phyloP scores from a whole-genome alignment of 805 yeast species.

The Babjeviella inositovora region DNA sequence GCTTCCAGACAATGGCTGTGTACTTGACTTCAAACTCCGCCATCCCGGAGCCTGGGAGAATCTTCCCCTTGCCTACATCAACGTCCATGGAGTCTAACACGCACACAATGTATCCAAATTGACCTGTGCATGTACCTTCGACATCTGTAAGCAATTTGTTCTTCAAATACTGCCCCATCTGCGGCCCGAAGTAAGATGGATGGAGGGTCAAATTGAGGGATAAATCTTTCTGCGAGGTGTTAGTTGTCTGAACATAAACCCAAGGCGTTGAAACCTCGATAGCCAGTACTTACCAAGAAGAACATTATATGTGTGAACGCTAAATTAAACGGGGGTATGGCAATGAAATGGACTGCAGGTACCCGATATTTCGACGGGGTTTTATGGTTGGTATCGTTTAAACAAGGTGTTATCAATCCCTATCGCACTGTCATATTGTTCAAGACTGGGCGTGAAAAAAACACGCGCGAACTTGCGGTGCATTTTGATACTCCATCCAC shows the following conservation, averaged over 20 bases:
- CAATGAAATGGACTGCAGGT: no score
- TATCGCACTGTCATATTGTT: no score
- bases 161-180: slow-evolving; percentile 86
- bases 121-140: slow-evolving; percentile 98
- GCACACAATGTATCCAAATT: slow-evolving; percentile 93
- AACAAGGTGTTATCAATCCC: no score
- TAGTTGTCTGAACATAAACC: background rate
- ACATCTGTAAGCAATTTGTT: slow-evolving; percentile 88
- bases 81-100: slow-evolving; percentile 89
- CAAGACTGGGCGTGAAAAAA: no score
- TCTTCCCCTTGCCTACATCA: slow-evolving; percentile 88
- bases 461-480: no score
- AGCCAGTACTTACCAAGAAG: slow-evolving; percentile 6
- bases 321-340: no score
- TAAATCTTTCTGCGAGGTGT: slow-evolving; percentile 46
- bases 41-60: slow-evolving; percentile 81
- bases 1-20: slow-evolving; percentile 95
- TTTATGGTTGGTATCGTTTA: no score
- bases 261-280: background rate
- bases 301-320: slow-evolving; percentile 3
- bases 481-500: no score
- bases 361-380: no score
- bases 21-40: slow-evolving; percentile 96
- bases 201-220: slow-evolving; percentile 85
- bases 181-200: slow-evolving; percentile 96